Conservation (phyloP, 345 rosid genomes). For the Eucalyptus virginea region DNA sequence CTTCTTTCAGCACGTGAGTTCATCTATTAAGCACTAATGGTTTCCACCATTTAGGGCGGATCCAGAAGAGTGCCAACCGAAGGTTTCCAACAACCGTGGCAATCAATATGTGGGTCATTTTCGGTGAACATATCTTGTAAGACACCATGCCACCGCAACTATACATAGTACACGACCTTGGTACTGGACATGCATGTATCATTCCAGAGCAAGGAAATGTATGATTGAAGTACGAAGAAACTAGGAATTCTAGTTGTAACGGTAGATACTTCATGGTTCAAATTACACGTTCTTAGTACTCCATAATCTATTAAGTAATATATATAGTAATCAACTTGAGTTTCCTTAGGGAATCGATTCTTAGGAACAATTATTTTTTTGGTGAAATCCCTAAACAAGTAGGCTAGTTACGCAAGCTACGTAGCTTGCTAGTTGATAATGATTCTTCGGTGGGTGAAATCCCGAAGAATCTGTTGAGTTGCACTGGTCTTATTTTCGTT, state of each 20-base stretch:
- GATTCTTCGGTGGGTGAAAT: accelerated
- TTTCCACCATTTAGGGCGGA: neutral
- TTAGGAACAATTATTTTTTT: no score
- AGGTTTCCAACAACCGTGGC: neutral
- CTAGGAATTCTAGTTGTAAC: no score
- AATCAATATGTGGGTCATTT: neutral
- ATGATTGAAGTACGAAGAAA: accelerated
- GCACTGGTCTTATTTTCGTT: no score
- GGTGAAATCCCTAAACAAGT: no score
- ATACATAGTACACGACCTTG: accelerated
- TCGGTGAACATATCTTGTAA: accelerated
- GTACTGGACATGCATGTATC: neutral
- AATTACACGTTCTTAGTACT: neutral
- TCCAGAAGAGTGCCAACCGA: neutral
- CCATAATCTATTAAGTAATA: no score
- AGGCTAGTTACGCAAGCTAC: no score
- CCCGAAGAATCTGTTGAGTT: no score
- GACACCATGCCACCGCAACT: neutral
- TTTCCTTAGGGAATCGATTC: accelerated
- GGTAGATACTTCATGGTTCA: neutral
- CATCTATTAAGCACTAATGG: neutral
- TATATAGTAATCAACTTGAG: neutral
- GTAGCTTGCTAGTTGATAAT: no score
- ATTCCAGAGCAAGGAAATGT: neutral
- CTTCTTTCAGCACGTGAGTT: neutral